phyloP scores from a whole-genome alignment of 176 grass and related monocot species.

The Hordeum marinum region DNA sequence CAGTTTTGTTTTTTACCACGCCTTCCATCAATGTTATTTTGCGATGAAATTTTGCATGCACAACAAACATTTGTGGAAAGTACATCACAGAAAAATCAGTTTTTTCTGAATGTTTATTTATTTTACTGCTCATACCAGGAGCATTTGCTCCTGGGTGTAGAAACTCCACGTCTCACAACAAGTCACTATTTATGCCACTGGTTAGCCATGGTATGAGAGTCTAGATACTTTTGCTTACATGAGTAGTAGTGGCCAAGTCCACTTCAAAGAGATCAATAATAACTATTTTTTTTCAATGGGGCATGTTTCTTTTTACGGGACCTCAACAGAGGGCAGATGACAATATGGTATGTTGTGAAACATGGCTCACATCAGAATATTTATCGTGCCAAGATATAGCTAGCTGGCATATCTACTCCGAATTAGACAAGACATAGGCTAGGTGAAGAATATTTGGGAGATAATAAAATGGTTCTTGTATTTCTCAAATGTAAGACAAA shows the following conservation, averaged over 20 bases:
- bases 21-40: no score
- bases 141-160: no score
- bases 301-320: no score
- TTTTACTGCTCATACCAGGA: no score
- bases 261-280: not conserved
- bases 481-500: not conserved
- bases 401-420: not conserved
- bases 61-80: no score
- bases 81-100: no score
- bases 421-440: not conserved
- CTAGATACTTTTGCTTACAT: not conserved
- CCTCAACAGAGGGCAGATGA: no score
- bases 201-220: not conserved
- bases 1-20: no score
- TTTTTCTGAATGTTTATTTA: no score
- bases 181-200: not conserved
- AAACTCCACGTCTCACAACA: no score
- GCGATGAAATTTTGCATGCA: no score
- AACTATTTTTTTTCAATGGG: not conserved
- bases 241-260: not conserved
- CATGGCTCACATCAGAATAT: not conserved
- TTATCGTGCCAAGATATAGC: not conserved
- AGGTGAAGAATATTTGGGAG: not conserved
- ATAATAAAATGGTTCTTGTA: not conserved
- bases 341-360: not conserved